A percentile compares a stretch with the other conserved stretches of the same genome.
Evolutionary conservation across 768 basidiomycete genomes (phyloP).

Genomic region (Paxillus ammoniavirescens): DNA sequence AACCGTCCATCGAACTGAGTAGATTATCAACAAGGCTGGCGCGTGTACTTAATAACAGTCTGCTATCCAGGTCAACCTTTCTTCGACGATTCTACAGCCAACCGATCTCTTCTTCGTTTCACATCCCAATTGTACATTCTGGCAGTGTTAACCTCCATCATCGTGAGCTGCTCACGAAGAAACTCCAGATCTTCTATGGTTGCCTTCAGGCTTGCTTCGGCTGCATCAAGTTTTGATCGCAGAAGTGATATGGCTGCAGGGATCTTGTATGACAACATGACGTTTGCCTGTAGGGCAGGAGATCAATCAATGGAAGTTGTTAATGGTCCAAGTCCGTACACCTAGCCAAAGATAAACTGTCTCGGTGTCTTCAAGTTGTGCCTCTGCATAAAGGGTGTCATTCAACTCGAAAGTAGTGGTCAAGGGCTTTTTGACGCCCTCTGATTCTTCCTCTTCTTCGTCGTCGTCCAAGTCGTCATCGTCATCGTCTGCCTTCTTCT

Average conservation of each 20-base stretch:
- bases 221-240: conserved; percentile 67
- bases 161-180: conserved; percentile 89
- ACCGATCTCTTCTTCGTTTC: conserved; percentile 66
- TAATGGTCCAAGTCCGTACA: conserved; percentile 38
- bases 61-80: conserved; percentile 10
- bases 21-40: too few relatives aligned
- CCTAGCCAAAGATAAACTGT: conserved; percentile 96
- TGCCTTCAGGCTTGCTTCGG: conserved; percentile 62
- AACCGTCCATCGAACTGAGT: neutral
- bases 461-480: conserved; percentile 54
- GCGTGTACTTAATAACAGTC: neutral
- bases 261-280: conserved; percentile 93
- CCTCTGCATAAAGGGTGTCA: conserved; percentile 93
- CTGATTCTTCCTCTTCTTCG: conserved; percentile 47
- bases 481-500: conserved; percentile 37
- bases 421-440: conserved; percentile 47
- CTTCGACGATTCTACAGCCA: conserved; percentile 33
- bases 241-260: conserved; percentile 75
- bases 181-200: conserved; percentile 90
- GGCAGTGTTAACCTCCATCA: conserved; percentile 96
- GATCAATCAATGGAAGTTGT: neutral
- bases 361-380: conserved; percentile 82
- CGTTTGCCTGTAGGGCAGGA: conserved; percentile 72
- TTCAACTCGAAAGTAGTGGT: conserved; percentile 93
- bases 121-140: conserved; percentile 97